These are phyloP conservation scores for Geotrichum cucujoidarum DNA, from an alignment of 1,139 yeast genomes.

Conservation along the genomic window DNA sequence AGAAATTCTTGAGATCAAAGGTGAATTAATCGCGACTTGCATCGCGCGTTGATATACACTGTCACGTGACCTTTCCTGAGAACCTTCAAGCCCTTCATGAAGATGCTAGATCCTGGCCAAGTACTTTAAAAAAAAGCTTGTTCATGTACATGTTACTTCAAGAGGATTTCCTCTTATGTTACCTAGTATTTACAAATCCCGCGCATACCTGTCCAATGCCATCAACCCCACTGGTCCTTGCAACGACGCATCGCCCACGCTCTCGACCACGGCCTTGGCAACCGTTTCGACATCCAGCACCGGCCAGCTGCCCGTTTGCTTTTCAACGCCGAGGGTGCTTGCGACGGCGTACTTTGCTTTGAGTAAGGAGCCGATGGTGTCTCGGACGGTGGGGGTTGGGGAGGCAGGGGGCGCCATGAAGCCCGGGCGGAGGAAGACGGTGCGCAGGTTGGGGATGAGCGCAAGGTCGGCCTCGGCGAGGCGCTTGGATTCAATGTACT, in stretches of 20 bases:
- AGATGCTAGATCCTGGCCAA: no score
- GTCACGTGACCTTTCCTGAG: no score
- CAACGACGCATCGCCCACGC: slow-evolving; percentile 47
- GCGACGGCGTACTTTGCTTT: slow-evolving; percentile 15
- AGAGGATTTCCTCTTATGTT: no score
- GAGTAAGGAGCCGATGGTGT: slow-evolving; percentile 22
- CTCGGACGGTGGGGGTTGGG: slow-evolving; percentile 20
- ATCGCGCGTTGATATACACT: no score
- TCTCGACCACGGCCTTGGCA: slow-evolving; percentile 54
- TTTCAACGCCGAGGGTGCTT: slow-evolving; percentile 12
- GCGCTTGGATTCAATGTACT: slow-evolving; percentile 69
- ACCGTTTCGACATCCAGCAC: slow-evolving; percentile 66
- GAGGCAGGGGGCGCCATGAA: slow-evolving; percentile 48
- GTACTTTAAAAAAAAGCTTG: no score
- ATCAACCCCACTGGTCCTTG: slow-evolving; percentile 58
- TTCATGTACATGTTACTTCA: no score
- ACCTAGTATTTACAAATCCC: background rate
- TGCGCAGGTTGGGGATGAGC: slow-evolving; percentile 42
- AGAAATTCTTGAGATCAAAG: no score
- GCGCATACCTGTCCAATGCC: slow-evolving; percentile 30
- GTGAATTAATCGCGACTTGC: no score
- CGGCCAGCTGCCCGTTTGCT: slow-evolving; percentile 47
- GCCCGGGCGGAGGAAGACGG: slow-evolving; percentile 72
- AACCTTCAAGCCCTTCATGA: no score
- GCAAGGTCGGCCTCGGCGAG: slow-evolving; percentile 62